Evolutionary conservation across 257 asterid species (phyloP).

Genomic region (Forsythia suspensa): DNA sequence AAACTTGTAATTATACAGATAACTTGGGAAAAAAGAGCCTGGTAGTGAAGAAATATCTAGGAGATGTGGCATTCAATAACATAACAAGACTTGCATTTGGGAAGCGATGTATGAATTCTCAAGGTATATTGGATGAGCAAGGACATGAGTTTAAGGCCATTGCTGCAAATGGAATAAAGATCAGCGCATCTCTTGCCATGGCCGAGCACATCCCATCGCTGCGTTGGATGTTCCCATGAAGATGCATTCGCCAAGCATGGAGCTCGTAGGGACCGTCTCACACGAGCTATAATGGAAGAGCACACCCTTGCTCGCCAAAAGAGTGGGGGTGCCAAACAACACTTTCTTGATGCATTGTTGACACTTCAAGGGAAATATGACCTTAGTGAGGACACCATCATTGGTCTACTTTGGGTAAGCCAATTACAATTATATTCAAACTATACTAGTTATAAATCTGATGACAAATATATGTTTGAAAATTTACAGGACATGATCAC

Average conservation of each 20-base stretch:
- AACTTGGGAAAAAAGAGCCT: conserved; percentile 48
- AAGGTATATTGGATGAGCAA: conserved; percentile 60
- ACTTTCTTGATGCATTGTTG: conserved; percentile 64
- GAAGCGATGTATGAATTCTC: conserved; percentile 54
- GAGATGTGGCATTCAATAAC: conserved; percentile 70
- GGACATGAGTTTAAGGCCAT: conserved; percentile 69
- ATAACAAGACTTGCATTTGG: conserved; percentile 76
- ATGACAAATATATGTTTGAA: not conserved
- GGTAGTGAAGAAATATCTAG: conserved; percentile 57
- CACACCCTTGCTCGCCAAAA: conserved; percentile 53
- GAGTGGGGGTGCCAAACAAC: conserved; percentile 58
- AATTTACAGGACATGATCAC: conserved; percentile 71
- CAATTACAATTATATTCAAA: not conserved
- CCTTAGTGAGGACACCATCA: conserved; percentile 72
- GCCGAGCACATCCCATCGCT: conserved; percentile 81
- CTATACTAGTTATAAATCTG: no score
- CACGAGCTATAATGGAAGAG: conserved; percentile 65
- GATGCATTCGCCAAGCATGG: conserved; percentile 62
- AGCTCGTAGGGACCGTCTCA: conserved; percentile 53
- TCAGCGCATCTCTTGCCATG: conserved; percentile 62
- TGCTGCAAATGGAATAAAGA: conserved; percentile 53
- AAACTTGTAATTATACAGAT: no score
- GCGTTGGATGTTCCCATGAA: conserved; percentile 66
- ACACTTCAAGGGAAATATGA: conserved; percentile 59
- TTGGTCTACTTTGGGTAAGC: conserved; percentile 79